Base-by-base conservation (phyloP, 805 yeast species). In the Torulaspora franciscae region DNA sequence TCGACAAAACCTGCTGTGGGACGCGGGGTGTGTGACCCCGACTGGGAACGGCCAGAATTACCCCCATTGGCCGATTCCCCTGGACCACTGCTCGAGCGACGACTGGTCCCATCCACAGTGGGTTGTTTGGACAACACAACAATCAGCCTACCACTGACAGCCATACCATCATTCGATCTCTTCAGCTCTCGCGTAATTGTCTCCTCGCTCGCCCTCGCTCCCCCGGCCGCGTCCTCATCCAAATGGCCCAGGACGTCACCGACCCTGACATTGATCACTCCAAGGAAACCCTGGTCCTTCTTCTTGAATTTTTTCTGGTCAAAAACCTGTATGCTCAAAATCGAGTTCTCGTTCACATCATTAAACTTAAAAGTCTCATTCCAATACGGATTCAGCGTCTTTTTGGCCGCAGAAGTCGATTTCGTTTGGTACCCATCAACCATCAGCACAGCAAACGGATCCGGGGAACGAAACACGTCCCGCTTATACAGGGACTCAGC, bases 351-450 rank as follows among this genome's bases (percentile, higher is more conserved):
- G 40, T 73, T 77, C 32, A 82, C 85, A 47, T 81, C 74, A 43
- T 75, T 76, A 67, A 93, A 89, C 45, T 78, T 77, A 61, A 91
- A 93, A 2, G 85, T 71, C 67, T 93, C 96, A 68, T 93, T 90
- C 99, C 99, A 93, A 68, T 90, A 93, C 8, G 99, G 99, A 60
- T 93, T 88, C 56, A 91, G 71, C 2, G 98, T 93, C 68, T 87
- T 89, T 61, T 88, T 87, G 25, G 95, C 93, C 28, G 95, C 93
- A 40, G 88, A 80, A 1, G 99, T 93, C 14, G 96, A 85, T 61
- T 88, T 88, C 1, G 98, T 93, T 64, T 93, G 99, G 15, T 86
- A 81, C 3, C 98, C 98, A 66, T 93, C 99, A n/a, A 93, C 90
- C 9, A 98, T 91, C 50, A 93, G 72, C 28, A 93, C 98, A 1